Base-by-base conservation (phyloP, 495 filamentous ascomycete species). In the Aspergillus conjunctus region DNA sequence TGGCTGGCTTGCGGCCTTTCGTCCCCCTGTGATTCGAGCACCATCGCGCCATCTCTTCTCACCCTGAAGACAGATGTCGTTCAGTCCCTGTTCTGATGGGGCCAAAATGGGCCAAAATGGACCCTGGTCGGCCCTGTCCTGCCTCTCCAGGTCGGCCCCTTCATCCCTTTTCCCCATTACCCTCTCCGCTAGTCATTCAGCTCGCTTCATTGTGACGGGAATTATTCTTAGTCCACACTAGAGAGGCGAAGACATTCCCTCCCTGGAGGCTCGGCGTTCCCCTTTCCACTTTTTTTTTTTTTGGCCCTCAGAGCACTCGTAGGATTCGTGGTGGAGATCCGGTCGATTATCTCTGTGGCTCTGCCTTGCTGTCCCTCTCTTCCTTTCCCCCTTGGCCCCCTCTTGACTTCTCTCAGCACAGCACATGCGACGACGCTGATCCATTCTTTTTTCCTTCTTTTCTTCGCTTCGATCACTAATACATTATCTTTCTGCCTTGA, bases 21-120 rank as follows among this genome's bases (percentile, higher is more conserved):
- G 32, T 32, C 31, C 32, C 7, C n/a, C 30, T 5, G 26, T 56
- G 54, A 56, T 56, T 56, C 43, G 54, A 44, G 21, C 37, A n/a
- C 37, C 37, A 56, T 56, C 20, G 54, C 54, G 54, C 41, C 44
- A 56, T 48, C 44, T 48, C 10, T 31, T 7, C 32, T 44, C 34
- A 18, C 37, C 2, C 20, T 46, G 17, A 37, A 32, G 26, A 9
- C 26, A 30, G 37, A 56, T 54, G 51, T 54, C 51, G 51, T 54
- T 54, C 44, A 7, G 51, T 17, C 39, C 51, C 33, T 41, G 37
- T 5, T 17, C 20, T 7, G 17, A 20, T 21, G 44, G 20, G 17
- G 17, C 44, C 44, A 10, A 8, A 48, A n/a, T n/a, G n/a, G n/a
- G n/a, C n/a, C n/a, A n/a, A n/a, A n/a, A n/a, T 33, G 21, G 7